Conservation (phyloP, 805 yeast species). For the Alloascoidea hylecoeti region DNA sequence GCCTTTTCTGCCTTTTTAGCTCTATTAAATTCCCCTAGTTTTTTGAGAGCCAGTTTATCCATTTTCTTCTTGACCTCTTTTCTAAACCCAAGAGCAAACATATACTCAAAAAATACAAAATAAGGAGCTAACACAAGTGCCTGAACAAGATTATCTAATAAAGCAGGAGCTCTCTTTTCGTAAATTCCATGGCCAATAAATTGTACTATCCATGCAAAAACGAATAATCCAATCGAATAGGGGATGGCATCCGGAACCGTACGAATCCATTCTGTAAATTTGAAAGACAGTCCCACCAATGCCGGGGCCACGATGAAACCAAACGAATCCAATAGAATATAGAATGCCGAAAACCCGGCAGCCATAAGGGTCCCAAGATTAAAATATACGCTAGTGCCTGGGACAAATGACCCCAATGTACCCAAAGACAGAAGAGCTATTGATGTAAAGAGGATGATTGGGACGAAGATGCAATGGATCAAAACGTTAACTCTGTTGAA, state of each 20-base stretch:
- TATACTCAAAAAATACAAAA: slow-evolving; percentile 68
- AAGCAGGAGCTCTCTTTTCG: slow-evolving; percentile 78
- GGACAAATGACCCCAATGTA: slow-evolving; percentile 9
- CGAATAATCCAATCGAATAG: slow-evolving; percentile 28
- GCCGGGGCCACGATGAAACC: slow-evolving; percentile 31
- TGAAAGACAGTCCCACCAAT: slow-evolving; percentile 16
- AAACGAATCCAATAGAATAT: slow-evolving; percentile 37
- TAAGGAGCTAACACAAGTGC: slow-evolving; percentile 87
- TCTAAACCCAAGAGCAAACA: slow-evolving; percentile 54
- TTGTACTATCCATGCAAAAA: slow-evolving; percentile 64
- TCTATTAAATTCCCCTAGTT: slow-evolving; percentile 13
- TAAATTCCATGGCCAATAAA: slow-evolving; percentile 78
- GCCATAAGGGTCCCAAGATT: slow-evolving; percentile 35
- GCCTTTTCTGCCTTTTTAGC: neutral
- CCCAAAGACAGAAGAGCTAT: slow-evolving; percentile 23
- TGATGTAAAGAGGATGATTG: slow-evolving; percentile 50
- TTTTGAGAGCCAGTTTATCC: slow-evolving; percentile 24
- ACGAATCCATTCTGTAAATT: slow-evolving; percentile 13
- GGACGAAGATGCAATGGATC: slow-evolving; percentile 73
- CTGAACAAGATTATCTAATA: slow-evolving; percentile 69
- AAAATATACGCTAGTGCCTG: slow-evolving; percentile 11
- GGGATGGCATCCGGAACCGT: slow-evolving; percentile 15
- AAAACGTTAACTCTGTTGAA: slow-evolving; percentile 43
- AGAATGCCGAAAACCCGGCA: slow-evolving; percentile 39
- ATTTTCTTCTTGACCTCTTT: slow-evolving; percentile 33